A percentile compares a stretch with the other conserved stretches of the same genome.
Conservation (phyloP, 345 rosid genomes). For the Populus simonii region DNA sequence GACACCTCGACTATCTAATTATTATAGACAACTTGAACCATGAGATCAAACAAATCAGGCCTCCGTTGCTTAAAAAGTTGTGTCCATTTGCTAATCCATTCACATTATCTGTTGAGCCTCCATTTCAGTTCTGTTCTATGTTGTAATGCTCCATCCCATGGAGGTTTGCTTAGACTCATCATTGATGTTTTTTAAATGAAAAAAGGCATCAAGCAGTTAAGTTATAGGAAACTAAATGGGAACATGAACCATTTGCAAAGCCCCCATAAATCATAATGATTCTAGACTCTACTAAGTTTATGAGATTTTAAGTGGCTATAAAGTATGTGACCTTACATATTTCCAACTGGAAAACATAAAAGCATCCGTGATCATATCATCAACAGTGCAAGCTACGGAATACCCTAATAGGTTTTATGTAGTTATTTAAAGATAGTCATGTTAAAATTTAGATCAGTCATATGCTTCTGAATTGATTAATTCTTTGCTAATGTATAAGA, state of each 20-base stretch:
- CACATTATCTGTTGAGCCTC: not conserved
- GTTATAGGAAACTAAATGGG: not conserved
- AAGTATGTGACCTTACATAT: not conserved
- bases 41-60: not conserved
- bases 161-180: not conserved
- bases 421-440: not conserved
- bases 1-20: not conserved
- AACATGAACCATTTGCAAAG: not conserved
- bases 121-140: not conserved
- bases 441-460: not conserved
- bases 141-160: not conserved
- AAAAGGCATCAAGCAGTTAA: not conserved
- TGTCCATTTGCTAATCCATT: not conserved
- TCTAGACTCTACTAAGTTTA: not conserved
- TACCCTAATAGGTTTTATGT: not conserved
- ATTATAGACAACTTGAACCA: not conserved
- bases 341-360: not conserved
- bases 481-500: not conserved
- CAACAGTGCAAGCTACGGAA: not conserved
- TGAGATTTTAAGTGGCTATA: not conserved
- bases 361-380: not conserved
- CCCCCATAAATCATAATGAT: not conserved
- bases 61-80: not conserved
- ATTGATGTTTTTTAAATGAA: not conserved
- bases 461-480: not conserved